These are phyloP conservation scores for Wickerhamomyces hampshirensis DNA, from an alignment of 805 yeast species.

Conservation along the genomic window DNA sequence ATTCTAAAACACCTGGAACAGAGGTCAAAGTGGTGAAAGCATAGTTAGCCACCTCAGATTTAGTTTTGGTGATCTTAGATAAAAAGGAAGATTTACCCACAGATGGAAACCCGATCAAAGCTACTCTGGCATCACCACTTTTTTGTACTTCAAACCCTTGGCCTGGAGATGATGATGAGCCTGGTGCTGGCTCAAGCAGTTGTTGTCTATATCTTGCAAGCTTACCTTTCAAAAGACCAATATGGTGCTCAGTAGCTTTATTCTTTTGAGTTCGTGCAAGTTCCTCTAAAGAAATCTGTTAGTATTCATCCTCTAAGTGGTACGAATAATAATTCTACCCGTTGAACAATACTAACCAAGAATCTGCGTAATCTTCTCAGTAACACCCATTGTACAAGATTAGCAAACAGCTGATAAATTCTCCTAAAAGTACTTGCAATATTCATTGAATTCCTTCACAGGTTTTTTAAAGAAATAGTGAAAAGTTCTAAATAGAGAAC, in stretches of 20 bases:
- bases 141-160: slow-evolving; percentile 92
- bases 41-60: slow-evolving; percentile 91
- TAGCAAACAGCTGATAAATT: too few relatives aligned
- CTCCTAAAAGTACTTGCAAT: too few relatives aligned
- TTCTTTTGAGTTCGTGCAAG: slow-evolving; percentile 94
- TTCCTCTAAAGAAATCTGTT: slow-evolving; percentile 45
- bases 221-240: slow-evolving; percentile 91
- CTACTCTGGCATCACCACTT: slow-evolving; percentile 95
- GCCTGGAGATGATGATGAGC: slow-evolving; percentile 59
- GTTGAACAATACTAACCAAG: slow-evolving; percentile 1
- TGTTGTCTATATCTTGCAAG: slow-evolving; percentile 90
- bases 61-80: slow-evolving; percentile 86
- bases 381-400: slow-evolving; percentile 17
- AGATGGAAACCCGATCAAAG: slow-evolving; percentile 94
- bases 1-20: slow-evolving; percentile 92
- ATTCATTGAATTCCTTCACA: too few relatives aligned
- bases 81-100: slow-evolving; percentile 94
- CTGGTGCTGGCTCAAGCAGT: slow-evolving; percentile 81
- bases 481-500: too few relatives aligned
- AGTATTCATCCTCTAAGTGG: neutral
- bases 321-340: slow-evolving; percentile 1
- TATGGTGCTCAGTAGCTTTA: slow-evolving; percentile 96
- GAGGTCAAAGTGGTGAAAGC: slow-evolving; percentile 95
- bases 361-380: slow-evolving; percentile 18
- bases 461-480: too few relatives aligned